Conservation (phyloP, 345 rosid species). For the Euphorbia peplus region DNA sequence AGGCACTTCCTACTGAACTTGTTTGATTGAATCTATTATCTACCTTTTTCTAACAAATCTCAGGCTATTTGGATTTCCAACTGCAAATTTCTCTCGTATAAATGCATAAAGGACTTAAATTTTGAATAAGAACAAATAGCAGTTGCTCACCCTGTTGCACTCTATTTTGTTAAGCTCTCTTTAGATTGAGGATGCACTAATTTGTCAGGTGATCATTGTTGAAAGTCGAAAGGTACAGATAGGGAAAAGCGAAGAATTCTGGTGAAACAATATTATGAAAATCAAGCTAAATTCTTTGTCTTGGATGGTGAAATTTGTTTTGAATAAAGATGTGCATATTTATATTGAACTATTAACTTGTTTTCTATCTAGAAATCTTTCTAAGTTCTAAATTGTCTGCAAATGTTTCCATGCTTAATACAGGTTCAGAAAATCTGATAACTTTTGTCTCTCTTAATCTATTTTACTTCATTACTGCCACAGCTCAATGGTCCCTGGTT, state of each 20-base stretch:
- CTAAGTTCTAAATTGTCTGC: not conserved
- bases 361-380: not conserved
- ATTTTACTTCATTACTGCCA: conserved; percentile 26
- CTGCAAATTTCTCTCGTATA: not conserved
- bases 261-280: not conserved
- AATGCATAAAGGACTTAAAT: not conserved
- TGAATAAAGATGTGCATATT: not conserved
- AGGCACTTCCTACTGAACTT: not conserved
- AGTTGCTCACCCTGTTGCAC: not conserved
- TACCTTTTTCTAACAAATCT: not conserved
- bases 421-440: not conserved
- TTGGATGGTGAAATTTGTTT: not conserved
- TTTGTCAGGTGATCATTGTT: not conserved
- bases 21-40: not conserved
- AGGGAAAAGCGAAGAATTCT: not conserved
- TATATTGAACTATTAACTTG: not conserved
- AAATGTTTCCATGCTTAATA: not conserved
- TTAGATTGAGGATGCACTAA: not conserved
- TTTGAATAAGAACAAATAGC: not conserved
- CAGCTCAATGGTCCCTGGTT: conserved; percentile 98
- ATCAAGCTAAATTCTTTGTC: not conserved
- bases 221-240: not conserved
- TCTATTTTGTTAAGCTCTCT: not conserved
- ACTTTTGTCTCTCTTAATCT: not conserved
- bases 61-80: not conserved